These are phyloP conservation scores for Quercus mongolica DNA, from an alignment of 306 rosid species.

Conservation along the genomic window DNA sequence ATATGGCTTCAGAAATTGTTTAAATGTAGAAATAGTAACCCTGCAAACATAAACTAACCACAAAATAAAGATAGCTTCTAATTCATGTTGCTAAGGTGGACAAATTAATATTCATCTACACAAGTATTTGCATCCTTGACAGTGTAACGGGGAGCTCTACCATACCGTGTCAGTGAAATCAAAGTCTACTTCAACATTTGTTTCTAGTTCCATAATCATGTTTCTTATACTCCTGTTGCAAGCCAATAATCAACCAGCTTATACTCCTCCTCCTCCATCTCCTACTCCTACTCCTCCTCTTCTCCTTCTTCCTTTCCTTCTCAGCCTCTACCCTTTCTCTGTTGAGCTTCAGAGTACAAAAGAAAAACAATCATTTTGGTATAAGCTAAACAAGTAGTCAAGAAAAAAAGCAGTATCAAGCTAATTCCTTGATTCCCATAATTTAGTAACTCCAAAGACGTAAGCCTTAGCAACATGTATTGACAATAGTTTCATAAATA, in stretches of 20 bases:
- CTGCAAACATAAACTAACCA: no score
- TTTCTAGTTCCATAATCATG: neutral
- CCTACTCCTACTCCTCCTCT: neutral
- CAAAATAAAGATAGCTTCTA: no score
- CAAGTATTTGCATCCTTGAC: neutral
- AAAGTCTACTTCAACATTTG: neutral
- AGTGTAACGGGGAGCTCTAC: no score
- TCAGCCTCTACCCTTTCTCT: neutral
- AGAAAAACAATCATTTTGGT: neutral
- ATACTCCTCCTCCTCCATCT: neutral
- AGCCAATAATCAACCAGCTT: neutral
- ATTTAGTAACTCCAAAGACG: no score
- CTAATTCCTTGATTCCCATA: no score
- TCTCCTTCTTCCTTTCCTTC: constrained; percentile 1
- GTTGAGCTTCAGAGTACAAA: constrained; percentile 3
- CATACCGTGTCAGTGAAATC: neutral
- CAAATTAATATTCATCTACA: no score
- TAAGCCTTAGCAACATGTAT: no score
- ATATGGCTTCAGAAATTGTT: no score
- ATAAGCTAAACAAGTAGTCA: neutral
- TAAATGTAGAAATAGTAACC: no score
- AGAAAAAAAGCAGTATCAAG: neutral
- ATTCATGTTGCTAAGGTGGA: no score
- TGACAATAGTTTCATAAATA: no score
- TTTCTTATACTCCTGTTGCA: neutral